Evolutionary conservation across 2,329 filamentous ascomycete genomes (phyloP), one percentile per base, ranked within the genome.

Genomic region (Myriangium duriaei): DNA sequence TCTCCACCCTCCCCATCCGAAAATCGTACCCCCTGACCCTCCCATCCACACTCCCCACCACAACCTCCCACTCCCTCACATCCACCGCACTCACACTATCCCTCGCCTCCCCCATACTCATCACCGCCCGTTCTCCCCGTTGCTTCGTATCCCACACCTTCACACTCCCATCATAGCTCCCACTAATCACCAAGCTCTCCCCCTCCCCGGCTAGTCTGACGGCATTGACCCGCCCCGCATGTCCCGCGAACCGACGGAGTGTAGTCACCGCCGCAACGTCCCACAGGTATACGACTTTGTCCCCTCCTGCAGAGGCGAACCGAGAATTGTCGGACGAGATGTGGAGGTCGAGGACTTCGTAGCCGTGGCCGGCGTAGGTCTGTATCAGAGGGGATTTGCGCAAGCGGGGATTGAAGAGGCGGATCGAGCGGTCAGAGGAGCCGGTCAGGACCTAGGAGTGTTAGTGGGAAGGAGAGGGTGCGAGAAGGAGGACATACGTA

Each of bases 281-380:
- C 91, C 91, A 96, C 4, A 95, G 69, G 55, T 95, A 95, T 0
- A 94, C 85, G 44, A 74, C 71, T 49, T 88, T 82, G 63, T 98
- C 91, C 42, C 91, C 91, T 48, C 91, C 91, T 1, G 76, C 74
- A n/a, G 79, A 87, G 7, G 78, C 79, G 58, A 98, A 95, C 30
- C 76, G 76, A 47, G 84, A 73, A 60, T 98, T 98, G 62, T 85
- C 79, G 15, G 65, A 54, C 12, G 65, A 58, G 34, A 95, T 80
- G 37, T 73, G 68, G 28, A 98, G 69, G 47, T 83, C 81, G 43
- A 95, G 77, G 5, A 98, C 81, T 49, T 87, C 81, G 64, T 98
- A 94, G 48, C 85, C 87, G 61, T 98, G 91, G 2, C 82, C 84
- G 24, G 77, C 67, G 63, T 94, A 98, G 24, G 76, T 82, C 61